phyloP scores from a whole-genome alignment of 73 alveolate species.

The Tetrahymena elliotti region DNA sequence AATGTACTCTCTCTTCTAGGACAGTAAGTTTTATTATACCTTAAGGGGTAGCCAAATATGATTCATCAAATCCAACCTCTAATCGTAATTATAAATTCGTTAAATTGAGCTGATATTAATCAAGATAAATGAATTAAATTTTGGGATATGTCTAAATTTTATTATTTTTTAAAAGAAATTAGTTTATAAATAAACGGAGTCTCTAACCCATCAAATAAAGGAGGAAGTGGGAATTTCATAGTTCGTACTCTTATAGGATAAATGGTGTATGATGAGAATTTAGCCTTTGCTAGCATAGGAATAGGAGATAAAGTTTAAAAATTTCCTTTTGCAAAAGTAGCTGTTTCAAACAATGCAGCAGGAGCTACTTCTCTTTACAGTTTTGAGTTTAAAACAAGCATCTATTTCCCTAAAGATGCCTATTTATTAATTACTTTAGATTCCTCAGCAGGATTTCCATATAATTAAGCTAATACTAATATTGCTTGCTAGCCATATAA shows the following conservation, averaged over 20 bases:
- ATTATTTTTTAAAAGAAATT: not conserved
- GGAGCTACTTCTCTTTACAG: constrained; percentile 27
- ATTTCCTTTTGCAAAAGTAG: constrained; percentile 7
- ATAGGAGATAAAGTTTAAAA: constrained; percentile 37
- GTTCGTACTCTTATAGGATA: constrained; percentile 30
- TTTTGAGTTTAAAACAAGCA: constrained; percentile 25
- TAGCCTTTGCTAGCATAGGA: constrained; percentile 44
- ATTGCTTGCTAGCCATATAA: constrained; percentile 3
- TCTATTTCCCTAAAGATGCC: constrained; percentile 10
- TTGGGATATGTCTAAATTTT: no score
- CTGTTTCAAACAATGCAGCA: constrained; percentile 28
- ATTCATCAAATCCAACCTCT: not conserved
- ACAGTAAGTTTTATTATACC: not conserved
- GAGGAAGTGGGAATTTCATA: constrained; percentile 55
- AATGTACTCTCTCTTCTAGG: not conserved
- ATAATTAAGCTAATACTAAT: constrained; percentile 19
- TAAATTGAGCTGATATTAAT: not conserved
- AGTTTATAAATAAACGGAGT: constrained; percentile 13
- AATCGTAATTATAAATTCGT: not conserved
- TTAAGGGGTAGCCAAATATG: not conserved
- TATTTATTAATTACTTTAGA: constrained; percentile 36
- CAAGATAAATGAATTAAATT: no score
- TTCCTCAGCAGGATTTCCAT: not conserved
- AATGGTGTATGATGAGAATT: constrained; percentile 40
- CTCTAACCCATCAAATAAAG: constrained; percentile 30